These are phyloP conservation scores for Saitozyma sp. DNA, from an alignment of 768 basidiomycete genomes.

Conservation along the genomic window DNA sequence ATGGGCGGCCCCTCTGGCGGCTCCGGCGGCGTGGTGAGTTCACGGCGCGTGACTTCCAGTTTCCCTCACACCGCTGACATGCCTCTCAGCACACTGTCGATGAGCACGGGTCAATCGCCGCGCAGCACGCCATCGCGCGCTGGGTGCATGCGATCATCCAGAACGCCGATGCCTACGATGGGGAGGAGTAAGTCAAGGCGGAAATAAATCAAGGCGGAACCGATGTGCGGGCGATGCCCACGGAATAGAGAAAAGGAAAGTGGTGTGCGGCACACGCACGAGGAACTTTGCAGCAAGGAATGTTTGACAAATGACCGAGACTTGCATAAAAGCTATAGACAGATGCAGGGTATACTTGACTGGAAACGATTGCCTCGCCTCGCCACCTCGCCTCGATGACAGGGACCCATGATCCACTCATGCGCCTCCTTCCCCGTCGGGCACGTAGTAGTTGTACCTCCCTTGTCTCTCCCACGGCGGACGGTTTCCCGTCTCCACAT, in stretches of 20 bases:
- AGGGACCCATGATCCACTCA: too few species aligned
- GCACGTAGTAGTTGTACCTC: conserved; percentile 33
- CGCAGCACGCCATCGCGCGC: conserved; percentile 35
- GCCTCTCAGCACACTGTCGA: conserved; percentile 48
- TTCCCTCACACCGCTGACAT: neutral
- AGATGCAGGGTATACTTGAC: too few species aligned
- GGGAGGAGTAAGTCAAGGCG: conserved; percentile 25
- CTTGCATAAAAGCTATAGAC: too few species aligned
- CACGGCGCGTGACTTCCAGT: neutral
- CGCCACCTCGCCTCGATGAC: too few species aligned
- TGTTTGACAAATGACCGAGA: too few species aligned
- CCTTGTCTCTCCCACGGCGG: conserved; percentile 28
- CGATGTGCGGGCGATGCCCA: too few species aligned
- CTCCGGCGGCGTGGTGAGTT: conserved; percentile 22
- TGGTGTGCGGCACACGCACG: too few species aligned
- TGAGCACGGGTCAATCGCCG: conserved; percentile 44
- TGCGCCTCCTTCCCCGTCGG: neutral
- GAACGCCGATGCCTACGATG: conserved; percentile 43
- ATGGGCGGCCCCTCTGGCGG: conserved; percentile 32
- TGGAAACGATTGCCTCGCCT: too few species aligned
- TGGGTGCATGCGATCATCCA: conserved; percentile 52
- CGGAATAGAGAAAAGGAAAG: too few species aligned
- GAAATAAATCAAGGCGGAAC: conserved; percentile 1
- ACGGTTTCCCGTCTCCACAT: conserved; percentile 1
- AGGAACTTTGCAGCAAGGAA: too few species aligned